Conservation (phyloP, 1,284 basidiomycete genomes). For the Phellopilus nigrolimitatus region DNA sequence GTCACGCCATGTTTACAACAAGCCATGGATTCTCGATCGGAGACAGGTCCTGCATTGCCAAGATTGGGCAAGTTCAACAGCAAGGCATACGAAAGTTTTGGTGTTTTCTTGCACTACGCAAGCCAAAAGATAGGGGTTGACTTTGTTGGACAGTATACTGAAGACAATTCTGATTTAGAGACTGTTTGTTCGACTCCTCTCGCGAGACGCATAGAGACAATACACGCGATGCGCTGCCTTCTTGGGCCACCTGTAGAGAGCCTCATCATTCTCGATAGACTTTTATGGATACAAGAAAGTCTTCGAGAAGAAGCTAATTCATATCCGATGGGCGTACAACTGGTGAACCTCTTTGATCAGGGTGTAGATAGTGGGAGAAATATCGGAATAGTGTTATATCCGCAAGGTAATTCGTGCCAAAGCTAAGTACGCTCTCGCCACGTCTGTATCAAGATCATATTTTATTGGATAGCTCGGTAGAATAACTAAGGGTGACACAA, state of each 20-base stretch:
- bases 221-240: constrained; percentile 38
- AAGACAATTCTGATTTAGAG: background rate
- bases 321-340: background rate
- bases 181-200: constrained; percentile 8
- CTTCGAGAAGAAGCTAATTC: constrained; percentile 20
- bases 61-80: constrained; percentile 34
- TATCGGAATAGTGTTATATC: constrained; percentile 23
- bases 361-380: constrained; percentile 26
- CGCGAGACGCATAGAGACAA: constrained; percentile 32
- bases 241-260: constrained; percentile 39
- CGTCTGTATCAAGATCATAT: too few species aligned
- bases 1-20: constrained; percentile 23
- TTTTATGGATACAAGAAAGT: constrained; percentile 32
- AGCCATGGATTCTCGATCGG: background rate
- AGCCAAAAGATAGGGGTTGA: constrained; percentile 26
- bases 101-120: constrained; percentile 28
- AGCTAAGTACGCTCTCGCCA: too few species aligned
- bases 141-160: constrained; percentile 16
- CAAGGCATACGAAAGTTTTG: constrained; percentile 32
- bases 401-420: too few species aligned
- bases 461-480: too few species aligned
- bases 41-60: background rate
- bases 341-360: constrained; percentile 26
- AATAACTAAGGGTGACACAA: too few species aligned
- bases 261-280: constrained; percentile 36